Evolutionary conservation across 306 rosid species (phyloP), one percentile per base, ranked within the genome.

Genomic region (Sechiopsis laciniata): DNA sequence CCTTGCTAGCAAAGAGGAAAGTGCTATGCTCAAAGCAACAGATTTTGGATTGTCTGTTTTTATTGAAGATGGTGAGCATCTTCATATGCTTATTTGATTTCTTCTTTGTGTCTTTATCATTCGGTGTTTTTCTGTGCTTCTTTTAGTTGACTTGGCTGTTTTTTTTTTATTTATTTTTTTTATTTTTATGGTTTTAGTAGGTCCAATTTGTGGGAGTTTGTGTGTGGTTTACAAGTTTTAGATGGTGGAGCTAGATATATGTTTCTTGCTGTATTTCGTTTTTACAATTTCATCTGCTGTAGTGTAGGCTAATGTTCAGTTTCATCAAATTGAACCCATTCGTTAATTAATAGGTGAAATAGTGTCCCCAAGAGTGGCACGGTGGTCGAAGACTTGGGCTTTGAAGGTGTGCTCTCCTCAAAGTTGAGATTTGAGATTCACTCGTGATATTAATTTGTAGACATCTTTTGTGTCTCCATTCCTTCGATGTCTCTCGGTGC

Each of bases 41-140:
- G 97, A 89, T 86, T 92, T 92, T 74, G 97, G 97, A 57, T 75
- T 92, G 75, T 92, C 96, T 0, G 96, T 89, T 66, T 92, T 86
- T 84, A 92, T 92, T 19, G 95, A 92, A 81, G 90, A 92, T 77
- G 96, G 96, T 92, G 77, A 70, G 73, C 22, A 57, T 71, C 11
- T 63, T 57, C 40, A 35, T 40, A 14, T 77, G n/a, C 32, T 59
- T 61, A 75, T 35, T 10, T 69, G 7, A 50, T 70, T 70, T 21
- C 60, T 50, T 70, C 59, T 51, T 15, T 10, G 22, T 21, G 16
- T 6, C 55, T 26, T 71, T 71, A 21, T 2, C 6, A 22, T 48
- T 65, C 6, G 8, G 22, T 63, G 35, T 40, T 65, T 65, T 35
- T 50, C 19, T 51, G 19, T 52, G 74, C 35, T 68, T 48, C 17